Conservation (phyloP, 257 asterid species). For the Cordia subcordata region DNA sequence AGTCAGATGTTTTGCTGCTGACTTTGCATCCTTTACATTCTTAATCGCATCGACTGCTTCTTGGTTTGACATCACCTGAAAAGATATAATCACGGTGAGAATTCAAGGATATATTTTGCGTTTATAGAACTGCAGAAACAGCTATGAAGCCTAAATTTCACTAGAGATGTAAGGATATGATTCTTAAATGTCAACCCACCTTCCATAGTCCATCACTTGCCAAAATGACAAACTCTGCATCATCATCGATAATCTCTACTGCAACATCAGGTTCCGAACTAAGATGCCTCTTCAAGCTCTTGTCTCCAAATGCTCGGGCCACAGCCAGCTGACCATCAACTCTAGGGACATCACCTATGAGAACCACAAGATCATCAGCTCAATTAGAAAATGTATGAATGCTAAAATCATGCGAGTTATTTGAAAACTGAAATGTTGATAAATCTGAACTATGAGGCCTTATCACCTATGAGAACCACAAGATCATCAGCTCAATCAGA, state of each 20-base stretch:
- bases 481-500: no score
- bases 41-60: conserved; percentile 72
- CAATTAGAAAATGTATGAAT: neutral
- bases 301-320: conserved; percentile 95
- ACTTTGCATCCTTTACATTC: conserved; percentile 54
- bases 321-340: conserved; percentile 95
- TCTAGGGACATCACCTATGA: conserved; percentile 82
- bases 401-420: no score
- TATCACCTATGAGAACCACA: no score
- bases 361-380: conserved; percentile 7
- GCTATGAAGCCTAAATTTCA: neutral
- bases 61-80: conserved; percentile 85
- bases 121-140: no score
- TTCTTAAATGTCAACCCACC: conserved; percentile 28
- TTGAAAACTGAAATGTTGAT: neutral
- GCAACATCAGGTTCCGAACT: conserved; percentile 78
- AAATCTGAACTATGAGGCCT: no score
- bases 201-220: conserved; percentile 97
- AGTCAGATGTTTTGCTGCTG: conserved; percentile 68
- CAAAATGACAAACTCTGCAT: conserved; percentile 59
- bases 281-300: conserved; percentile 79
- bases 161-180: neutral
- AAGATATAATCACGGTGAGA: neutral
- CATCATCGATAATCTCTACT: conserved; percentile 54
- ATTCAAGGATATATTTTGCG: no score